Conservation (phyloP, 805 yeast genomes). For the Kluyveromyces lactis region DNA sequence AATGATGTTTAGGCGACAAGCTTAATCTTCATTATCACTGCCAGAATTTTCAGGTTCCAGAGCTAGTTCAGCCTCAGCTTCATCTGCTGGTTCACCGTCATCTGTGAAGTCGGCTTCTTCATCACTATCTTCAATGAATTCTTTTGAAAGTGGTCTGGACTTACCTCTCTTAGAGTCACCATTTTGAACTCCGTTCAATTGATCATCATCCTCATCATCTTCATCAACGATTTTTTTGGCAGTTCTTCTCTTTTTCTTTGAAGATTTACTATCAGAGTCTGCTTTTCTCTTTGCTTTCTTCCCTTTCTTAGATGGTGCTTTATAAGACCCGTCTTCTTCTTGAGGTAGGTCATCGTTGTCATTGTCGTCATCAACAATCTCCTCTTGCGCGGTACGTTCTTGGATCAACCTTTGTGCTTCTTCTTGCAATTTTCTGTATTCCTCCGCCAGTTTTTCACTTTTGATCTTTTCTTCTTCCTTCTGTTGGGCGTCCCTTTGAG, state of each 20-base stretch:
- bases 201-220: slow-evolving; percentile 34
- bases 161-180: slow-evolving; percentile 24
- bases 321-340: slow-evolving; percentile 29
- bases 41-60: no score
- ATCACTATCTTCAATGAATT: slow-evolving; percentile 38
- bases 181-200: slow-evolving; percentile 18
- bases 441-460: slow-evolving; percentile 43
- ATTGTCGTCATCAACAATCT: slow-evolving; percentile 33
- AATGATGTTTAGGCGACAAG: no score
- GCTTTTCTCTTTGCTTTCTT: slow-evolving; percentile 23
- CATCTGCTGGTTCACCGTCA: slow-evolving; percentile 4
- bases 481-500: slow-evolving; percentile 39
- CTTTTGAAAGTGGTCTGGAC: slow-evolving; percentile 28
- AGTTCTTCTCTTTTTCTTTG: slow-evolving; percentile 33
- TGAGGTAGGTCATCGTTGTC: slow-evolving; percentile 30
- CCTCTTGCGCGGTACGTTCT: slow-evolving; percentile 41
- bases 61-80: slow-evolving; percentile 11
- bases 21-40: no score
- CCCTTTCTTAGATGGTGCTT: slow-evolving; percentile 22
- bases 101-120: slow-evolving; percentile 24
- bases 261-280: slow-evolving; percentile 14
- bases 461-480: slow-evolving; percentile 40
- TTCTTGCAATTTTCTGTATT: slow-evolving; percentile 43
- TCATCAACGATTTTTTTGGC: slow-evolving; percentile 38
- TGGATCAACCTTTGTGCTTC: slow-evolving; percentile 51